These are phyloP conservation scores for Cadophora malorum DNA, from an alignment of 2,329 filamentous ascomycete genomes.

Conservation along the genomic window DNA sequence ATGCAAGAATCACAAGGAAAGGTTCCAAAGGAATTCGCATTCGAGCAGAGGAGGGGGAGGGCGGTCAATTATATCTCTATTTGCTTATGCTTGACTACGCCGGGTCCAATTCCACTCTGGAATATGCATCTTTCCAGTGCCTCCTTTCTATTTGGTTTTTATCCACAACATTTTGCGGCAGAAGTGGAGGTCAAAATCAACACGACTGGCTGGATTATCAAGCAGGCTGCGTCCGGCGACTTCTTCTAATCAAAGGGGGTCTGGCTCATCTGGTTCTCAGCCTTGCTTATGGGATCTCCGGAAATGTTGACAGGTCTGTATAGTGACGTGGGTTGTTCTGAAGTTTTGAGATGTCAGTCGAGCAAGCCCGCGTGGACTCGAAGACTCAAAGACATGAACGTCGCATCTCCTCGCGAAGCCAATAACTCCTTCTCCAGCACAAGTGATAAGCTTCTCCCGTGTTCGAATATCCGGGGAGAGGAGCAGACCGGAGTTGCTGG, in stretches of 20 bases:
- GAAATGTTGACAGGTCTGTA: background rate
- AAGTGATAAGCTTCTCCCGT: slow-evolving; percentile 4
- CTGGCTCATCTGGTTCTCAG: slow-evolving; percentile 19
- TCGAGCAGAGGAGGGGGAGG: background rate
- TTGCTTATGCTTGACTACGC: background rate
- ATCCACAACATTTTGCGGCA: slow-evolving; percentile 31
- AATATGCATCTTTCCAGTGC: slow-evolving; percentile 6
- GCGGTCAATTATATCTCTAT: background rate
- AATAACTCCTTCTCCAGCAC: background rate
- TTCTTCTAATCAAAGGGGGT: background rate
- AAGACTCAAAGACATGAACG: background rate
- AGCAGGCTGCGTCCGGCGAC: slow-evolving; percentile 26
- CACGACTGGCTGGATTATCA: slow-evolving; percentile 26
- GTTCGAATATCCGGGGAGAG: background rate
- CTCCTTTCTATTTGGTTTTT: slow-evolving; percentile 16
- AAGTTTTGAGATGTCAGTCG: background rate
- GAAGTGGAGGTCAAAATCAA: slow-evolving; percentile 25
- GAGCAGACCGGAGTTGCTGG: slow-evolving; percentile 13
- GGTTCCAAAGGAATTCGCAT: background rate
- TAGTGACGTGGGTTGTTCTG: slow-evolving; percentile 16
- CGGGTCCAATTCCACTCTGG: slow-evolving; percentile 2
- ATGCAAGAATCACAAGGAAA: background rate
- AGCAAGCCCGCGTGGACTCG: background rate
- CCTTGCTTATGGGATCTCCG: slow-evolving; percentile 30
- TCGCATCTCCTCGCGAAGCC: slow-evolving; percentile 21